A percentile compares a stretch with the other conserved stretches of the same genome.
Conservation (phyloP, 441 rosid species). For the Bocquillonia castaneifolia region DNA sequence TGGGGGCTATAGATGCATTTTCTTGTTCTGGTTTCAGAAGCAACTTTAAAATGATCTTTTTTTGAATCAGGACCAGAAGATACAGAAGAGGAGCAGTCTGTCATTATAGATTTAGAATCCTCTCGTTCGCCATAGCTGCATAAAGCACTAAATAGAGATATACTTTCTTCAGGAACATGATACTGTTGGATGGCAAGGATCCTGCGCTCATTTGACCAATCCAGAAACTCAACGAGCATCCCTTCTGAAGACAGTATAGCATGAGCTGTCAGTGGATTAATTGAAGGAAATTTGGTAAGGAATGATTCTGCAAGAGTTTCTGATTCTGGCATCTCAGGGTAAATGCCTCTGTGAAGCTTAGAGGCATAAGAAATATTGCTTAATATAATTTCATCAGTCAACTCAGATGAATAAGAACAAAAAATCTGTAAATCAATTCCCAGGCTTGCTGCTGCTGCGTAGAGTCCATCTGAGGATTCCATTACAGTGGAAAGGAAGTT, state of each 20-base stretch:
- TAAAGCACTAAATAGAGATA: slow-evolving; percentile 60
- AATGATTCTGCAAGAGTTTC: slow-evolving; percentile 89
- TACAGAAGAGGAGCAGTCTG: slow-evolving; percentile 84
- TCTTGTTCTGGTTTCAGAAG: slow-evolving; percentile 41
- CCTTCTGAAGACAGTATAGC: slow-evolving; percentile 65
- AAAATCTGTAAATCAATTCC: slow-evolving; percentile 84
- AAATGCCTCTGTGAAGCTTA: slow-evolving; percentile 38
- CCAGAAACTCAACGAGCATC: slow-evolving; percentile 61
- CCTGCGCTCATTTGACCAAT: slow-evolving; percentile 56
- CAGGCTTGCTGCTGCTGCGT: slow-evolving; percentile 92
- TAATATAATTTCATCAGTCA: slow-evolving; percentile 70
- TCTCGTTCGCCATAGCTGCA: slow-evolving; percentile 83
- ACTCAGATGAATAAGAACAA: slow-evolving; percentile 67
- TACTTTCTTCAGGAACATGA: slow-evolving; percentile 70
- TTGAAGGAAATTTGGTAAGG: slow-evolving; percentile 86
- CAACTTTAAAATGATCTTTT: slow-evolving; percentile 38
- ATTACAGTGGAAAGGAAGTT: slow-evolving; percentile 52
- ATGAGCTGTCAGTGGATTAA: slow-evolving; percentile 86
- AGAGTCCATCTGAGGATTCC: slow-evolving; percentile 74
- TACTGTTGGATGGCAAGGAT: slow-evolving; percentile 47
- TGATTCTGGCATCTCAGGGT: slow-evolving; percentile 74
- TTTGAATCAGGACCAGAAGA: slow-evolving; percentile 82
- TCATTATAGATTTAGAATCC: slow-evolving; percentile 88
- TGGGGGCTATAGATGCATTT: slow-evolving; percentile 30
- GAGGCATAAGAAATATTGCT: slow-evolving; percentile 52